A percentile compares a stretch with the other conserved stretches of the same genome.
phyloP scores from a whole-genome alignment of 768 basidiomycete species.

The Epithele typhae region DNA sequence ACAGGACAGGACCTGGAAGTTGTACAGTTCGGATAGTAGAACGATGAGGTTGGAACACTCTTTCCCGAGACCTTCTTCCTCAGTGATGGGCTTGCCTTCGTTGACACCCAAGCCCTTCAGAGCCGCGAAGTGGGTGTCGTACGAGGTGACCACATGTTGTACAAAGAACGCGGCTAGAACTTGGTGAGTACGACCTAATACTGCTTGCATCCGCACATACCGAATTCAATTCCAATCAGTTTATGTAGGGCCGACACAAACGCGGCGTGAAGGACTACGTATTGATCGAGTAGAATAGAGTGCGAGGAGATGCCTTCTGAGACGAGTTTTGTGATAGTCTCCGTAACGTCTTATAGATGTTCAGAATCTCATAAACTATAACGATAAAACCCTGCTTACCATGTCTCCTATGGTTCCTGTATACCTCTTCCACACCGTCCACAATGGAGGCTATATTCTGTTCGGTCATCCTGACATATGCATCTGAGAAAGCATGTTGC shows the following conservation, averaged over 20 bases:
- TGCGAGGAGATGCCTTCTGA: slow-evolving; percentile 77
- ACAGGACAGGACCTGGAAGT: slow-evolving; percentile 90
- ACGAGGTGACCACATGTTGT: slow-evolving; percentile 63
- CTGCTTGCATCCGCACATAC: slow-evolving; percentile 39
- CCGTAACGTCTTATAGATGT: slow-evolving; percentile 89
- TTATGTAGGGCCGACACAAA: slow-evolving; percentile 80
- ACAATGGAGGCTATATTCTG: slow-evolving; percentile 79
- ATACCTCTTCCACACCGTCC: slow-evolving; percentile 68
- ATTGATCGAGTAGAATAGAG: slow-evolving; percentile 80
- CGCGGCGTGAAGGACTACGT: slow-evolving; percentile 83
- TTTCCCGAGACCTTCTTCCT: slow-evolving; percentile 57
- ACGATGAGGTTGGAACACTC: slow-evolving; percentile 86
- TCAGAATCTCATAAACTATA: too few species aligned
- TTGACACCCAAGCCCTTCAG: slow-evolving; percentile 13
- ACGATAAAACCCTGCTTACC: slow-evolving; percentile 40
- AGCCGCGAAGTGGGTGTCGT: slow-evolving; percentile 51
- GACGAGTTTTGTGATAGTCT: slow-evolving; percentile 69
- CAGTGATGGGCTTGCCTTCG: background rate
- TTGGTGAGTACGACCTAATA: background rate
- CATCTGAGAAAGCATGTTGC: too few species aligned
- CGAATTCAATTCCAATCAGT: slow-evolving; percentile 83
- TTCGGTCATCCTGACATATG: slow-evolving; percentile 72
- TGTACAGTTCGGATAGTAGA: slow-evolving; percentile 89
- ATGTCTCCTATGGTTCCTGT: slow-evolving; percentile 72
- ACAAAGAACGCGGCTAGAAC: slow-evolving; percentile 74